Percentiles rank a stretch among this genome's conserved stretches.
Conservation (phyloP, 2,329 filamentous ascomycete species). For the Huntiella moniliformis region DNA sequence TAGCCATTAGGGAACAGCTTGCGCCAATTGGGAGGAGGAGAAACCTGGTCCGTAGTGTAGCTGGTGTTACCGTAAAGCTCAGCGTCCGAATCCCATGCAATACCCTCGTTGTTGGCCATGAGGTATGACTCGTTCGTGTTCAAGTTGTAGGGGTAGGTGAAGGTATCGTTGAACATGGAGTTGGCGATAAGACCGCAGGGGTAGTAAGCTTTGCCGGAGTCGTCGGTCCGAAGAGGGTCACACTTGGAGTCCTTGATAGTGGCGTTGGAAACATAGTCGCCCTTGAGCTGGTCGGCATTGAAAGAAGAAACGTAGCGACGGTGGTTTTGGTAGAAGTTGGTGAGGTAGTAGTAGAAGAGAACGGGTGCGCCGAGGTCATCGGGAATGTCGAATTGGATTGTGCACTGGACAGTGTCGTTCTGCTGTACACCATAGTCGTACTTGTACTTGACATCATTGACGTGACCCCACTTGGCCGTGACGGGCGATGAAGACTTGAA, state of each 20-base stretch:
- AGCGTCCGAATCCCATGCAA: conserved; percentile 73
- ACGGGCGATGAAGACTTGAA: conserved; percentile 41
- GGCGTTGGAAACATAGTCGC: conserved; percentile 37
- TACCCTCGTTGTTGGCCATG: conserved; percentile 57
- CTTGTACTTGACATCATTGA: conserved; percentile 24
- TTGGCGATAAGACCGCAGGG: conserved; percentile 94
- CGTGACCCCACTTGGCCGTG: conserved; percentile 24
- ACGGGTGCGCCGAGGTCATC: conserved; percentile 66
- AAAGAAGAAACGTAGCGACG: conserved; percentile 87
- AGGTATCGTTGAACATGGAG: conserved; percentile 91
- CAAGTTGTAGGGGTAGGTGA: conserved; percentile 43
- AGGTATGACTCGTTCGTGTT: conserved; percentile 45
- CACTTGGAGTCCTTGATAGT: conserved; percentile 54
- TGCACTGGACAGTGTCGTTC: conserved; percentile 38
- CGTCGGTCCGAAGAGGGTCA: conserved; percentile 45
- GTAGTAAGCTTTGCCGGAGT: conserved; percentile 53
- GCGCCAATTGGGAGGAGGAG: conserved; percentile 76
- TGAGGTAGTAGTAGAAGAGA: conserved; percentile 84
- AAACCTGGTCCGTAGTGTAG: conserved; percentile 46
- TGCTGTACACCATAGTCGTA: conserved; percentile 18
- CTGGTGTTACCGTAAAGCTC: conserved; percentile 55
- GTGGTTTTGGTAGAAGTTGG: conserved; percentile 98
- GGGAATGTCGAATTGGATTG: conserved; percentile 59
- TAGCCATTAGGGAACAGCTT: conserved; percentile 53
- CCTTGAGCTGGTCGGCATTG: conserved; percentile 62